A percentile compares a stretch with the other conserved stretches of the same genome.
phyloP scores from a whole-genome alignment of 495 filamentous ascomycete genomes.

The Hypoxylon perforatum region DNA sequence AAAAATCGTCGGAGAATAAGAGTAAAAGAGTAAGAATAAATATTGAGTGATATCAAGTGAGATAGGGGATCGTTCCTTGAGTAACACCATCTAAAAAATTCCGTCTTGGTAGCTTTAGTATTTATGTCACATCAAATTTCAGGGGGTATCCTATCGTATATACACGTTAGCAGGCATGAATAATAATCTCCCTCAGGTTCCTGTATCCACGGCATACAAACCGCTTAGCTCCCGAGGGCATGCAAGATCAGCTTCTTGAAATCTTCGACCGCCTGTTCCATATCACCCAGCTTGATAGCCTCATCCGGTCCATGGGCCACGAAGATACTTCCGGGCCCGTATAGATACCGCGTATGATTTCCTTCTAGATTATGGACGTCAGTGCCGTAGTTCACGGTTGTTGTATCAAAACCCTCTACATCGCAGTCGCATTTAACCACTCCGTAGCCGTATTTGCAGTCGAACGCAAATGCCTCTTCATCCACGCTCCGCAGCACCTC shows the following conservation, averaged over 20 bases:
- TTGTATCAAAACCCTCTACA: conserved; percentile 82
- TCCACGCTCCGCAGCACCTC: conserved; percentile 68
- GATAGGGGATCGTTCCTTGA: conserved; percentile 3
- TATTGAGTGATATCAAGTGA: not conserved
- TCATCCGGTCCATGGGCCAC: conserved; percentile 92
- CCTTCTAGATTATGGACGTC: conserved; percentile 83
- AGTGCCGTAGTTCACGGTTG: conserved; percentile 90
- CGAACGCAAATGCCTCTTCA: conserved; percentile 68
- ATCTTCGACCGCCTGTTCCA: conserved; percentile 75
- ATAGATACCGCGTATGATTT: conserved; percentile 83
- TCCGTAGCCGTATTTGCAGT: conserved; percentile 70
- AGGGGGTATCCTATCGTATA: conserved; percentile 34
- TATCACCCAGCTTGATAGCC: conserved; percentile 73
- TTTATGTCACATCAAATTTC: not conserved
- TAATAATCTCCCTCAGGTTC: conserved; percentile 20
- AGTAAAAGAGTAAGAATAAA: not conserved
- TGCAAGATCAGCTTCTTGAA: conserved; percentile 77
- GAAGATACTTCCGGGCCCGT: conserved; percentile 87
- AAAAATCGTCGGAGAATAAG: conserved; percentile 36
- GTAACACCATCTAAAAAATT: not conserved
- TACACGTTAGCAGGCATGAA: conserved; percentile 29
- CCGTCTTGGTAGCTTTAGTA: not conserved
- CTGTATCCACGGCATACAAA: conserved; percentile 13
- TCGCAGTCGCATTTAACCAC: conserved; percentile 83
- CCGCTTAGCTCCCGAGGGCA: conserved; percentile 54